Base-by-base conservation (phyloP, 371 early-diverging fungal genomes). In the Umbelopsis sp. region DNA sequence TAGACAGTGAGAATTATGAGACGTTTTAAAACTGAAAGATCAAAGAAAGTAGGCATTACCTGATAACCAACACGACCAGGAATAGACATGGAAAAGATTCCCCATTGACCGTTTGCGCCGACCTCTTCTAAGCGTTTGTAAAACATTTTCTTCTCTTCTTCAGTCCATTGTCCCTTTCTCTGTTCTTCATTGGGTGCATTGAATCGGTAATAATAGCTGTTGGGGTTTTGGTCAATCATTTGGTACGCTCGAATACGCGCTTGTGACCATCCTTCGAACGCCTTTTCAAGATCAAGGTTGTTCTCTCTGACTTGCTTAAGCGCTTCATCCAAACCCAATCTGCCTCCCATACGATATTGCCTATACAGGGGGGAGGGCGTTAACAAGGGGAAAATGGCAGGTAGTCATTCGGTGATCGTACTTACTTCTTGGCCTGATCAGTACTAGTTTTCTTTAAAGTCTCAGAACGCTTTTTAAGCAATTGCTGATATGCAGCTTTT, bases 31-130 rank as follows among this genome's bases (percentile, higher is more conserved):
- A 46, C 2, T n/a, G 16, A 35, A 37, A 9, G 11, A 14, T 14
- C 22, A 22, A 22, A 22, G 22, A 1, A 11, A 37, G 5, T 44
- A 7, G 20, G 4, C 22, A 11, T 53, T 81, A 90, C 93, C 82
- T 92, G 97, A 72, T 96, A 96, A 5, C 96, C 97, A 29, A 96
- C 97, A 44, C 97, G 88, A 14, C 97, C 97, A 3, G 97, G 95
- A 52, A 96, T 93, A 7, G 91, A 82, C 91, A 93, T 94, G 44
- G 94, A 93, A 72, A 96, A 96, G 35, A 96, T 84, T 9, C 97
- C 96, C 96, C 97, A 96, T 74, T 96, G 95, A 5, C 95, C 95
- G 73, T 93, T 91, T 35, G 95, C 93, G 11, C 97, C 97, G 22
- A 93, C 83, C 72, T 95, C 95, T 35, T 75, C 76, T 63, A 96